Evolutionary conservation across 768 basidiomycete species (phyloP).

Genomic region (Crassisporium funariophilum): DNA sequence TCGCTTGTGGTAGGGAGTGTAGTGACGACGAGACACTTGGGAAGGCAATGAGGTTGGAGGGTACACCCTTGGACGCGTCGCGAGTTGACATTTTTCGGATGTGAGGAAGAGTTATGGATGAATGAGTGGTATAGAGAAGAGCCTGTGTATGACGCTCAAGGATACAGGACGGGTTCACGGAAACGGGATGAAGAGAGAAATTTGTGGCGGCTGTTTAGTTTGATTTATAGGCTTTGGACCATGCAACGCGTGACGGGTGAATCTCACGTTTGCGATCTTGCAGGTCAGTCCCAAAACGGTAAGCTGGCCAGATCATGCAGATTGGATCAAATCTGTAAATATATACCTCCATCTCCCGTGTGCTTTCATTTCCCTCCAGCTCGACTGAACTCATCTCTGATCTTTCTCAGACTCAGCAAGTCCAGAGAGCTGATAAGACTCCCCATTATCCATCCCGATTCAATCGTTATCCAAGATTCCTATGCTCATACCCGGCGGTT

Average conservation of each 20-base stretch:
- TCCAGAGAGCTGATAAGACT: constrained; percentile 9
- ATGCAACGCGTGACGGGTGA: constrained; percentile 34
- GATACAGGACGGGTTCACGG: too few relatives aligned
- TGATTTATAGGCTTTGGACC: constrained; percentile 36
- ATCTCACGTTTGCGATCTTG: too few relatives aligned
- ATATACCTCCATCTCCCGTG: constrained; percentile 10
- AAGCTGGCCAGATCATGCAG: constrained; percentile 27
- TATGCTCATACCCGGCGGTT: constrained; percentile 31
- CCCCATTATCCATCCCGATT: constrained; percentile 20
- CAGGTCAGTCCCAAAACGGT: constrained; percentile 29
- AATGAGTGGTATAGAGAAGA: constrained; percentile 20
- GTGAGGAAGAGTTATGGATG: constrained; percentile 11
- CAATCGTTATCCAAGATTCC: constrained; percentile 15
- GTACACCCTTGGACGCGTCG: constrained; percentile 37
- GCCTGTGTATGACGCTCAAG: too few relatives aligned
- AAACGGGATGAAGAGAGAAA: constrained; percentile 24
- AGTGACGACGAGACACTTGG: constrained; percentile 74
- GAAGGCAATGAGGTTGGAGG: constrained; percentile 65
- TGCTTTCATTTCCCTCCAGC: constrained; percentile 20
- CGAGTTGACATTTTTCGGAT: constrained; percentile 16
- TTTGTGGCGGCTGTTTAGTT: constrained; percentile 22
- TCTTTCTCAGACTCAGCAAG: constrained; percentile 16
- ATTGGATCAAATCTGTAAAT: constrained; percentile 21
- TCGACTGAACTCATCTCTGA: constrained; percentile 8
- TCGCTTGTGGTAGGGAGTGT: constrained; percentile 70